Conservation (phyloP, 768 basidiomycete species). For the Lactifluus hygrophoroides region DNA sequence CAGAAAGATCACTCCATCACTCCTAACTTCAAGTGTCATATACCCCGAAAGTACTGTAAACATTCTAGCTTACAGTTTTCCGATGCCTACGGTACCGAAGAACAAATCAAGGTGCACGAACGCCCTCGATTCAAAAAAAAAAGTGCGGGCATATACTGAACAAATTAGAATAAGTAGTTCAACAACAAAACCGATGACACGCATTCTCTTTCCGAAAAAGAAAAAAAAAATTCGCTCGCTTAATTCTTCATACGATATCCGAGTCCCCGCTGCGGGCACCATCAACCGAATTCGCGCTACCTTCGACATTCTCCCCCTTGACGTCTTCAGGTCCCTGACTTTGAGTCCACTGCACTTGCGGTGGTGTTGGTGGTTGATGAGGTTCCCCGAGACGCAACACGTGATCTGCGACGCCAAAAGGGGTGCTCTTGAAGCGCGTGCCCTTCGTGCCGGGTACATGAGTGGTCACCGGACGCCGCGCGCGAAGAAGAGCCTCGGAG, state of each 20-base stretch:
- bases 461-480: slow-evolving; percentile 36
- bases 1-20: too few species aligned
- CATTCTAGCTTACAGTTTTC: too few species aligned
- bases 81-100: too few species aligned
- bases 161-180: too few species aligned
- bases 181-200: too few species aligned
- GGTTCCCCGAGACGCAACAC: slow-evolving; percentile 26
- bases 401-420: slow-evolving; percentile 46
- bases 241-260: not conserved
- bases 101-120: too few species aligned
- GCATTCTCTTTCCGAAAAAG: too few species aligned
- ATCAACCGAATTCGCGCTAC: not conserved
- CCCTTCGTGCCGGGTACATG: slow-evolving; percentile 31
- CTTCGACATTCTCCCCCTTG: not conserved
- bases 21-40: too few species aligned
- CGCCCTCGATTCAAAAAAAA: too few species aligned
- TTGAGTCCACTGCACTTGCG: slow-evolving; percentile 15
- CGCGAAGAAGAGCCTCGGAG: slow-evolving; percentile 64
- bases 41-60: too few species aligned
- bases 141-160: too few species aligned
- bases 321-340: not conserved
- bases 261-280: not conserved
- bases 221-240: too few species aligned
- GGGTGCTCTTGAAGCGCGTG: slow-evolving; percentile 67
- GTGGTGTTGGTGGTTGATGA: slow-evolving; percentile 11